Base-by-base conservation (phyloP, 306 rosid genomes). In the Hippophae rhamnoides region DNA sequence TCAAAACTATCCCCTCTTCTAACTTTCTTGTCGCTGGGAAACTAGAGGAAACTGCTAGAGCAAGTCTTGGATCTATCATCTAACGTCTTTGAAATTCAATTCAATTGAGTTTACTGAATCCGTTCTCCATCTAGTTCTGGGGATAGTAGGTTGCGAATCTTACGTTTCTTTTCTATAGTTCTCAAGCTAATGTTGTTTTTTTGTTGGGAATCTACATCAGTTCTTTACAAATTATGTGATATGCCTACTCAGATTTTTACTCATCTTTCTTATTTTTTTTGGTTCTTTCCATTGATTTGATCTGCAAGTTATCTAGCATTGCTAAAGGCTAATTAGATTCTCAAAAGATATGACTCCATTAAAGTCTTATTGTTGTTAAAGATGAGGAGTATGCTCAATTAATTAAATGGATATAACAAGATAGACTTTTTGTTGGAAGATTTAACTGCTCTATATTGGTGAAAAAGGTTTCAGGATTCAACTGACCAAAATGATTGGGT, bases 1-100 rank as follows among this genome's bases (percentile, higher is more conserved):
- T 66, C 54, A 10, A 43, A 10, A 58, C 41, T 13, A 23, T 13
- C 54, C 48, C 25, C 8, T 14, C 43, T 9, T 53, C 48, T 11
- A 18, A 18, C 45, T 42, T 61, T 60, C 47, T 70, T 60, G 41
- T 60, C 61, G 62, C 46, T 52, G 71, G 47, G 63, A 79, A 57
- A 69, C 66, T 54, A 57, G 68, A 14, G 63, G 14, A 55, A 57
- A n/a, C 25, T 13, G 62, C 5, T 25, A 60, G 57, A 52, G 54
- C 55, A 59, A 53, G 14, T 27, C 12, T 48, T 47, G 51, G 77
- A 67, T 72, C 52, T 52, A 27, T 57, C 43, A 25, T 61, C 56
- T 18, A 18, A 73, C 45, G 47, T 51, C 70, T 10, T 55, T 62
- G 60, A 43, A 62, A 54, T 62, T 56, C 43, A 63, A 2, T 27